Evolutionary conservation across 2,329 filamentous ascomycete species (phyloP).

Genomic region (Fusarium sulawesiense): DNA sequence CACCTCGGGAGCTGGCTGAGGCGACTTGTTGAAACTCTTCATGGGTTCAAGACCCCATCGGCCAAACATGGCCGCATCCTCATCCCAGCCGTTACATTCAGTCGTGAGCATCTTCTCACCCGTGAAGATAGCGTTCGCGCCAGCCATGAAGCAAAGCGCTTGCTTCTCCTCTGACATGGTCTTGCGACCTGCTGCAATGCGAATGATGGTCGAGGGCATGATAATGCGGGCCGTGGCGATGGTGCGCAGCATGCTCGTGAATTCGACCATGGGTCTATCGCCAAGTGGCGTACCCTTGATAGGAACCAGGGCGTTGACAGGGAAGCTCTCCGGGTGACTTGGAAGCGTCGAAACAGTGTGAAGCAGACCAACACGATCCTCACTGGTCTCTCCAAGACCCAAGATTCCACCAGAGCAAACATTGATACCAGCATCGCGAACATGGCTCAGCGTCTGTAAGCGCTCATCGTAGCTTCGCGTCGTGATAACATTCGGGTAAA

Average conservation of each 20-base stretch:
- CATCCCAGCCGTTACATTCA: constrained; percentile 90
- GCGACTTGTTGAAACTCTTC: constrained; percentile 62
- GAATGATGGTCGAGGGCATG: constrained; percentile 87
- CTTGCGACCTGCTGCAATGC: constrained; percentile 85
- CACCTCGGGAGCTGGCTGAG: constrained; percentile 41
- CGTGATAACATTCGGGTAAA: constrained; percentile 87
- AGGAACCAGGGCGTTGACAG: constrained; percentile 89
- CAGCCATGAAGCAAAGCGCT: constrained; percentile 88
- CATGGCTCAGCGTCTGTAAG: constrained; percentile 80
- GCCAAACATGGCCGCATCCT: constrained; percentile 85
- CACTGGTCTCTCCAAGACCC: constrained; percentile 81
- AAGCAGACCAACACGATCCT: constrained; percentile 84
- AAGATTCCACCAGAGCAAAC: constrained; percentile 92
- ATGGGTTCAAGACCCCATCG: constrained; percentile 86
- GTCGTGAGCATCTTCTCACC: constrained; percentile 97
- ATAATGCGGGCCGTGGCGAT: constrained; percentile 85
- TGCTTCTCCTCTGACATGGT: constrained; percentile 91
- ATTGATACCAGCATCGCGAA: constrained; percentile 86
- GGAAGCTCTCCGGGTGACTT: constrained; percentile 87
- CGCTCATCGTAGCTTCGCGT: constrained; percentile 90
- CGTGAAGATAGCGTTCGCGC: constrained; percentile 94
- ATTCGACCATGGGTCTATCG: constrained; percentile 76
- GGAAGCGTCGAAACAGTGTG: constrained; percentile 85
- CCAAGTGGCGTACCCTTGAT: constrained; percentile 91
- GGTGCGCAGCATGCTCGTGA: constrained; percentile 82